Evolutionary conservation across 164 flowering plant species (phyloP), one percentile per base, ranked within the genome.

Genomic region (Magnolia kwangsiensis): DNA sequence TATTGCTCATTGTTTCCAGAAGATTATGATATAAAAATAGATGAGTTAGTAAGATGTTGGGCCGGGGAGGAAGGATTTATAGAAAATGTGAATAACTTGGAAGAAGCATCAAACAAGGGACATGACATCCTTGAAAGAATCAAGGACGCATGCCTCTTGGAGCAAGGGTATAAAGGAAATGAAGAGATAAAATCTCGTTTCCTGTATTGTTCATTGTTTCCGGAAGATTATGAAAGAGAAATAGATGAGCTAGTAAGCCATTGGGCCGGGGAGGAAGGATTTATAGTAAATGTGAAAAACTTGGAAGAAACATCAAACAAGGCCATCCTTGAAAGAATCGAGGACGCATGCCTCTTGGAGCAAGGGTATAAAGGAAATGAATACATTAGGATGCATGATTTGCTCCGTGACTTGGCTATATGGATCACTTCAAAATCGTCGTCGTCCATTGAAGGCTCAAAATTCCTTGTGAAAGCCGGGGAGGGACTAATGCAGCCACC

Each of bases 1-100:
- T 58, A 68, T 51, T 75, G 78, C 58, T 68, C 72, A 18, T 29
- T 75, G 13, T 75, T 68, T 37, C 78, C 73, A 1, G 51, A 75
- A 68, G 78, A 75, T 51, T 19, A 16, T 67, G 49, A 75, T 10
- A 75, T 75, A 2, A 7, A 27, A 2, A 9, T 18, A 8, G n/a
- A 19, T 9, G 13, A 21, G 1, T 67, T 75, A 19, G 49, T 24
- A 23, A 1, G 51, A 8, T 50, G 14, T 4, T 69, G 51, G 65
- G 50, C 23, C 1, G 1, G 27, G 31, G 78, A 75, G 21, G 74
- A 27, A 14, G 71, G 72, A 37, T 31, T 75, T 20, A 51, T 51
- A 2, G 50, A 59, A 7, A 67, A 55, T n/a, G 51, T 55, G 6
- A 63, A 29, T 8, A 29, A 10, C 50, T 69, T 27, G 31, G 23